Evolutionary conservation across 1,139 yeast genomes (phyloP).

Genomic region (Blastobotrys petasosporus): DNA sequence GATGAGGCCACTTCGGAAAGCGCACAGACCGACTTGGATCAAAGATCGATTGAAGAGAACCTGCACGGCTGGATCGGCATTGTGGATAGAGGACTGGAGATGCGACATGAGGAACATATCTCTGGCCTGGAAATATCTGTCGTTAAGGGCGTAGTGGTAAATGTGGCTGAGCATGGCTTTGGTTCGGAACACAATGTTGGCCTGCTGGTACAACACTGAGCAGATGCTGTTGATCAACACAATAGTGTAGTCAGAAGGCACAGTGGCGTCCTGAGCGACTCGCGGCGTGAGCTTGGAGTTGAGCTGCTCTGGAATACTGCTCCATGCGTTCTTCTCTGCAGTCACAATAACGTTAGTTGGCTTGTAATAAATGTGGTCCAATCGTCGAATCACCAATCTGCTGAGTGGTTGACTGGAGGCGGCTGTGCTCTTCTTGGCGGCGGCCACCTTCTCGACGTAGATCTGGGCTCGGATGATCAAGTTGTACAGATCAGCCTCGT

Average conservation of each 20-base stretch:
- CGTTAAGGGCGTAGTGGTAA: constrained; percentile 86
- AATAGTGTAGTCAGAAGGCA: constrained; percentile 38
- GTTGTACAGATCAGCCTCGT: constrained; percentile 71
- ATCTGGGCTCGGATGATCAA: constrained; percentile 79
- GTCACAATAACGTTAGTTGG: constrained; percentile 67
- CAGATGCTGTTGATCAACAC: constrained; percentile 61
- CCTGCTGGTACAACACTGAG: constrained; percentile 58
- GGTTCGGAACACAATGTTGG: constrained; percentile 64
- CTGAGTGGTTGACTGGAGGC: constrained; percentile 39
- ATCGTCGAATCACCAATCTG: constrained; percentile 74
- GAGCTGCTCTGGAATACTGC: constrained; percentile 35
- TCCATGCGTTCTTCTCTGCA: constrained; percentile 72
- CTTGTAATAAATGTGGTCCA: constrained; percentile 92
- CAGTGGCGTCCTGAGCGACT: constrained; percentile 14
- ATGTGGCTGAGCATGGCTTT: constrained; percentile 81
- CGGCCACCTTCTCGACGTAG: constrained; percentile 64
- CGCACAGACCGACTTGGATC: constrained; percentile 93
- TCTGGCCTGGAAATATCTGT: constrained; percentile 76
- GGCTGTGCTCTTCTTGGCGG: constrained; percentile 33
- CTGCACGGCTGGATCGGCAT: constrained; percentile 80
- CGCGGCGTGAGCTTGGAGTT: constrained; percentile 36
- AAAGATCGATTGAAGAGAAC: constrained; percentile 91
- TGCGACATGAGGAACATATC: constrained; percentile 83
- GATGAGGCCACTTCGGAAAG: constrained; percentile 85
- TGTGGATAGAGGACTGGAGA: constrained; percentile 73